Percentiles rank a stretch among this genome's conserved stretches.
Conservation (phyloP, 2,329 filamentous ascomycete species). For the Tolypocladium ophioglossoides region DNA sequence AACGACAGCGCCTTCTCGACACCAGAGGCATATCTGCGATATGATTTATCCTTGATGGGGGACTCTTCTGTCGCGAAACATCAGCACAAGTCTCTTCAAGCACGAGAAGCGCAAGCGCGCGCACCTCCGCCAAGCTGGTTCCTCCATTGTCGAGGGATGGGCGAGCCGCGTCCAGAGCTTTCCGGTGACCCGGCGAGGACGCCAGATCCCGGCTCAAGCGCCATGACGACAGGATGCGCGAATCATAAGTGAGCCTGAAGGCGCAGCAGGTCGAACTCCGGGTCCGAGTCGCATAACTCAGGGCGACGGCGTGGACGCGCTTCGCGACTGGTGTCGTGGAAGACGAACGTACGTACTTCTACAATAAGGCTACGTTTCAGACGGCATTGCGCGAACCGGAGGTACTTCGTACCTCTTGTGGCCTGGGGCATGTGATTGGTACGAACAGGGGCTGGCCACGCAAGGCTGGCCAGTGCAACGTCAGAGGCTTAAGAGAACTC, state of each 20-base stretch:
- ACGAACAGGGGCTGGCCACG: neutral
- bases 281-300: slow-evolving; percentile 2
- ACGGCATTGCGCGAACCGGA: neutral
- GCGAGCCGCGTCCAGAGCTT: slow-evolving; percentile 74
- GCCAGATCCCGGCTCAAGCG: slow-evolving; percentile 48
- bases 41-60: slow-evolving; percentile 52
- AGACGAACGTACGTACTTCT: neutral
- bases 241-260: slow-evolving; percentile 6
- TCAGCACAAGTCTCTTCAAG: slow-evolving; percentile 1
- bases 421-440: neutral
- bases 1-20: slow-evolving; percentile 80
- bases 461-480: neutral
- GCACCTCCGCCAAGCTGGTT: slow-evolving; percentile 68
- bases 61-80: slow-evolving; percentile 34
- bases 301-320: neutral
- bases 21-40: slow-evolving; percentile 79
- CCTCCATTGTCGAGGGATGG: slow-evolving; percentile 65
- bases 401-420: neutral
- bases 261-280: slow-evolving; percentile 1
- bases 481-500: neutral
- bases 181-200: slow-evolving; percentile 61
- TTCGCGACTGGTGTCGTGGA: neutral
- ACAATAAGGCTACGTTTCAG: slow-evolving; percentile 12
- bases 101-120: slow-evolving; percentile 13
- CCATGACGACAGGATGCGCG: slow-evolving; percentile 35